phyloP scores from a whole-genome alignment of 2,329 filamentous ascomycete genomes.

The Epicoccum nigrum region DNA sequence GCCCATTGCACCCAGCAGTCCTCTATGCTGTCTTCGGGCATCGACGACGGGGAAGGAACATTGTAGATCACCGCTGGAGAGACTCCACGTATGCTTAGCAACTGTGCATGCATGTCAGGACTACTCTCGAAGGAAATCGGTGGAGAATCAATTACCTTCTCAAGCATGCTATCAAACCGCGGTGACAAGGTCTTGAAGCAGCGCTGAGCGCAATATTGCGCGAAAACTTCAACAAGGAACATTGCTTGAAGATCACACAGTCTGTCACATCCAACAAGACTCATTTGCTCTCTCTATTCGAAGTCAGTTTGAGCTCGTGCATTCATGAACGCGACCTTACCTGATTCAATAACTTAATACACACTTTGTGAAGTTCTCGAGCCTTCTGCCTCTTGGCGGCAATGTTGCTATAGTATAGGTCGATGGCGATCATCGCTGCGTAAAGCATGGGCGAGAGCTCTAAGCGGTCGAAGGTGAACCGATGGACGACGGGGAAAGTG shows the following conservation, averaged over 20 bases:
- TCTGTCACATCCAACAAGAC: conserved; percentile 35
- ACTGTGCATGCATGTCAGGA: not conserved
- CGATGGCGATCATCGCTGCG: conserved; percentile 54
- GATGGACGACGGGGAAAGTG: conserved; percentile 53
- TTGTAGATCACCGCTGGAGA: not conserved
- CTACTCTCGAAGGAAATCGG: not conserved
- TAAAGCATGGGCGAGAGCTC: conserved; percentile 51
- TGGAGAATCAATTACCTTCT: conserved; percentile 30
- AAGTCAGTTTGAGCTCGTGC: conserved; percentile 21
- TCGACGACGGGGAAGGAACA: conserved; percentile 22
- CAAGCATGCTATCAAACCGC: conserved; percentile 48
- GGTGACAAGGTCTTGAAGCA: conserved; percentile 45
- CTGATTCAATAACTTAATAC: conserved; percentile 49
- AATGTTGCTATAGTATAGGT: conserved; percentile 49
- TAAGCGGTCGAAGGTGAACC: conserved; percentile 46
- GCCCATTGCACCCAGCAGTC: conserved; percentile 45
- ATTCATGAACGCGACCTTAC: conserved; percentile 20
- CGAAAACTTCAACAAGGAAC: conserved; percentile 52
- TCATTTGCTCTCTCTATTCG: conserved; percentile 34
- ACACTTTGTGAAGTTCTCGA: conserved; percentile 49
- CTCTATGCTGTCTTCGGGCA: conserved; percentile 22
- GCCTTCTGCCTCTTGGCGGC: conserved; percentile 45
- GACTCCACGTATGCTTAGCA: not conserved
- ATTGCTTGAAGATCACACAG: conserved; percentile 53
- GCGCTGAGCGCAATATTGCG: conserved; percentile 51